Evolutionary conservation across 805 yeast species (phyloP), one percentile per base, ranked within the genome.

Genomic region (Tetrapisispora nanseiensis): DNA sequence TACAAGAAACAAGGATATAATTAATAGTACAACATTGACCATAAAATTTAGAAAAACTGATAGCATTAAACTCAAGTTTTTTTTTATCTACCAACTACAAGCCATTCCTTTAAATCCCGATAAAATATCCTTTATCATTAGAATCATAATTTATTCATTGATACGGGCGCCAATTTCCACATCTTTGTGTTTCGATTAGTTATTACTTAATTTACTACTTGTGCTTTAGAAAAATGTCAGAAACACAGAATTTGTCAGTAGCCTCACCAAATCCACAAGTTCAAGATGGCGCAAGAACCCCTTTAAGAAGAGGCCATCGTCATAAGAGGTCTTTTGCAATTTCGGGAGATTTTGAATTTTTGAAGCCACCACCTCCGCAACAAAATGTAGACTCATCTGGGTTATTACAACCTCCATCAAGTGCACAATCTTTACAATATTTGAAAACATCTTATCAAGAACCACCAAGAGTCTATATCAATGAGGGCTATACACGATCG

Each of bases 281-380:
- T 4, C 23, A 23, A 20, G 42, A 23, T 21, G 18, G 20, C 15
- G 18, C 39, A 33, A 24, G 30, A 22, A 31, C 46, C 2, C 46
- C 39, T 2, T 40, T 58, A 36, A 65, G 65, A 54, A 66, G 75
- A 48, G 76, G 78, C 1, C 95, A 86, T 62, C 75, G 84, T 35
- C 95, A 86, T 55, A 75, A 85, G 54, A 67, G 95, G 40, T 86
- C 95, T 0, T 87, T 90, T 19, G 95, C 95, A 0, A 80, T 86
- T 6, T 82, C 92, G 8, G 92, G 92, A 4, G 95, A 86, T 57
- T 82, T 85, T 56, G 92, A 83, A 51, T 64, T 64, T 42, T 50
- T 64, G 23, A 40, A 40, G 23, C 43, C 34, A 24, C 43, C 43
- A 3, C 42, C 27, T 21, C 30, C 23, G 18, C 15, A 16, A 15